Base-by-base conservation (phyloP, 495 filamentous ascomycete species). In the Penicillium canescens region DNA sequence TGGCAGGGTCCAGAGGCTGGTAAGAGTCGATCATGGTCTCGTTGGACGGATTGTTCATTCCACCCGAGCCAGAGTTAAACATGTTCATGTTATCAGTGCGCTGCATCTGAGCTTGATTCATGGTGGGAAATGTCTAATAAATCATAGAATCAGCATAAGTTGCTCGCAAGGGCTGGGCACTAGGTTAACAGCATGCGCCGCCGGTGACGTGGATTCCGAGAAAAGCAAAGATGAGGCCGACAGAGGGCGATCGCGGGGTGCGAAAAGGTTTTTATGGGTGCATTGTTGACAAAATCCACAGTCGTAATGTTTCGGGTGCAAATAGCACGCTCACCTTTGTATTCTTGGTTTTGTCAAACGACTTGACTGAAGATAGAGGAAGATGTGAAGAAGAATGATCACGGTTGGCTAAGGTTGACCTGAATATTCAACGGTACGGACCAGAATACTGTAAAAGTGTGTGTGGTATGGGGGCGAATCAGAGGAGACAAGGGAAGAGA, bases 91-190 rank as follows among this genome's bases (percentile, higher is more conserved):
- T 56, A 10, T 60, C 46, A 12, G 62, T 24, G 14, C 48, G 40
- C 37, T 70, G 57, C 46, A 64, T 56, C 37, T 61, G 57, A 23
- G 61, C 31, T 42, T 55, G 55, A 62, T 53, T 60, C 61, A 67
- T 67, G 58, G 63, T 59, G 52, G 44, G 18, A 41, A 39, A 4
- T 42, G 50, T 56, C 60, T 66, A 21, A 6, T 21, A 7, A 6
- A 23, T n/a, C 9, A 11, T 1, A 33, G 18, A 44, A 31, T 38
- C n/a, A 46, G 41, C 41, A 35, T 14, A 16, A 10, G 52, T 55
- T 42, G 12, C 10, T 21, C 4, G 10, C 5, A 11, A 24, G n/a
- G 6, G 47, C 38, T 14, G 23, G 13, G 6, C 21, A 14, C 14
- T 42, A 11, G n/a, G 6, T 1, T 9, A 20, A 21, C 9, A 31